Base-by-base conservation (phyloP, 2,329 filamentous ascomycete species). In the Fusarium sulawesiense region DNA sequence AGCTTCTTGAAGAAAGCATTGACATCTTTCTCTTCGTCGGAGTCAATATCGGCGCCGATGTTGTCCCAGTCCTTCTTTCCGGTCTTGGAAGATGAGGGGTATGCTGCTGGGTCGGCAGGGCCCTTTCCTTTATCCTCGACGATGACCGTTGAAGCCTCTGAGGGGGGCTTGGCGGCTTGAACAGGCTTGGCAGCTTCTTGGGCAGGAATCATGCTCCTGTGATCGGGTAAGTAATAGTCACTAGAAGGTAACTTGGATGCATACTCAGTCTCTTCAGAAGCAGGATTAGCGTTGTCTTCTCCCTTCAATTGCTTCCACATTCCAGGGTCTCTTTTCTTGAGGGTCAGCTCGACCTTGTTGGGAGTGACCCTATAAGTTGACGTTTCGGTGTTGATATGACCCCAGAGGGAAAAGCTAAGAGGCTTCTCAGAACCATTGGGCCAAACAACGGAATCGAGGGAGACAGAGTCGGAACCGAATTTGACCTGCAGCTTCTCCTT, bases 11-110 rank as follows among this genome's bases (percentile, higher is more conserved):
- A 99, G 82, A 98, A 98, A 13, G 80, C 78, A 74, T 97, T 92
- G 11, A 94, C 89, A 29, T 91, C 88, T 65, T 87, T 85, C 14
- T 86, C 82, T 1, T 88, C 85, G 0, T 87, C 85, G 12, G 89
- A 89, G 2, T 88, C 85, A 2, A 87, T 85, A 0, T 84, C 83
- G 1, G 76, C 79, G 0, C 75, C 89, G 3, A 98, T 77, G 67
- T 90, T 92, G 78, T 99, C 96, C 96, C 96, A 99, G 80, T 99
- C 88, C 81, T 97, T 97, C 5, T 92, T 89, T 0, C 94, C 95
- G 2, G 82, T 86, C 66, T 90, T 91, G 14, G 95, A 96, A 1
- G 94, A 98, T 0, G 94, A 95, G 2, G 96, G 95, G 77, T 98
- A 98, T 0, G 85, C 81, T 0, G 56, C 30, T 18, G 64, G 12